Conservation (phyloP, 805 yeast species). For the Kregervanrija fluxuum region DNA sequence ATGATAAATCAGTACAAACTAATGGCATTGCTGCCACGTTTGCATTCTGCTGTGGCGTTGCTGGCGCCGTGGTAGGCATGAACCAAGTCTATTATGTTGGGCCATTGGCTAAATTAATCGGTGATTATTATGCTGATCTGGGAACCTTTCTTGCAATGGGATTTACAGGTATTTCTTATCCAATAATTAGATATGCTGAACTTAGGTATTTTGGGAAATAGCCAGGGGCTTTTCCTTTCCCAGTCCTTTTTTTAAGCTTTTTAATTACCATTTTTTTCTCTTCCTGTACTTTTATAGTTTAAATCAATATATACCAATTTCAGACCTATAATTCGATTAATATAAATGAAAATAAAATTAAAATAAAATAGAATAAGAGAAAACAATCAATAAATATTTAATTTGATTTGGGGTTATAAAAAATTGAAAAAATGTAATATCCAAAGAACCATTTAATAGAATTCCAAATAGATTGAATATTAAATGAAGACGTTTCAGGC, state of each 20-base stretch:
- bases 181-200: constrained; percentile 59
- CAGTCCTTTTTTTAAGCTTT: not conserved
- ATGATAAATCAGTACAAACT: constrained; percentile 52
- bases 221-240: not conserved
- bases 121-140: constrained; percentile 68
- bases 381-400: not conserved
- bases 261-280: not conserved
- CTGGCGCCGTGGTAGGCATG: constrained; percentile 85
- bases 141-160: constrained; percentile 79
- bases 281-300: not conserved
- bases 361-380: not conserved
- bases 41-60: constrained; percentile 63
- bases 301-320: not conserved
- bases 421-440: constrained; percentile 12
- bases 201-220: constrained; percentile 42
- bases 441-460: constrained; percentile 13
- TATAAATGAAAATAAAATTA: not conserved
- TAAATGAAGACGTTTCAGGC: not conserved
- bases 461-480: constrained; percentile 6
- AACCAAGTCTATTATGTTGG: constrained; percentile 80
- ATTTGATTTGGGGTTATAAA: constrained; percentile 7
- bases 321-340: not conserved
- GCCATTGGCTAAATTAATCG: constrained; percentile 58
- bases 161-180: constrained; percentile 58
- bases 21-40: constrained; percentile 64